Evolutionary conservation across 2,329 filamentous ascomycete species (phyloP), one percentile per base, ranked within the genome.

Genomic region (Cordyceps militaris): DNA sequence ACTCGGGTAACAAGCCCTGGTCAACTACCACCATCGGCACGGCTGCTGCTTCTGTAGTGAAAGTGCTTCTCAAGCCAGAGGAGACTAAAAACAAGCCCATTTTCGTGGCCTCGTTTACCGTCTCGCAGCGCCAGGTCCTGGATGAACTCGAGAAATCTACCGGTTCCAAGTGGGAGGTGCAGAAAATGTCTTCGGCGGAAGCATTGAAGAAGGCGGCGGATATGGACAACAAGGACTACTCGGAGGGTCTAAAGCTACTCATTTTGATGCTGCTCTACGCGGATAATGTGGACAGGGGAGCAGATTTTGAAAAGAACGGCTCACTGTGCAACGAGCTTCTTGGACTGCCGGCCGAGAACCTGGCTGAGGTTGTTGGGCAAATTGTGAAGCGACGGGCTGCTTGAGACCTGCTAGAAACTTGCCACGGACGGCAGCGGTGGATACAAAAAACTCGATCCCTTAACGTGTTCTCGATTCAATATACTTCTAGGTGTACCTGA

Each of bases 91-190:
- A 65, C 21, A 57, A 60, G 43, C 30, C 47, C 16, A 56, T 63
- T 13, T 59, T 60, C 21, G 60, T 64, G 9, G 74, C 76, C 10
- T 79, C 75, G 6, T 76, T 81, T 58, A 72, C 72, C 16, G 73
- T 74, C 0, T 75, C 73, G 1, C 80, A 83, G 66, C 73, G 73
- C 1, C 71, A 81, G 46, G 66, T 84, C 2, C 63, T 83, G 1
- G 28, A 58, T 38, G 43, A 49, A 19, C 44, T 58, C 40, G 26
- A 58, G 36, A 36, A 44, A 19, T 55, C 32, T 36, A 55, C 59
- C 4, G 50, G 55, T 11, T 55, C 9, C n/a, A 21, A 40, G 19
- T 58, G 55, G 55, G 32, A 48, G 26, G 44, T 48, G n/a, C 16
- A 47, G 30, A 19, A 65, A 34, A 48, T 65, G 1, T 64, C 71